These are phyloP conservation scores for Tulasnella sp. DNA, from an alignment of 768 basidiomycete genomes.

Conservation along the genomic window DNA sequence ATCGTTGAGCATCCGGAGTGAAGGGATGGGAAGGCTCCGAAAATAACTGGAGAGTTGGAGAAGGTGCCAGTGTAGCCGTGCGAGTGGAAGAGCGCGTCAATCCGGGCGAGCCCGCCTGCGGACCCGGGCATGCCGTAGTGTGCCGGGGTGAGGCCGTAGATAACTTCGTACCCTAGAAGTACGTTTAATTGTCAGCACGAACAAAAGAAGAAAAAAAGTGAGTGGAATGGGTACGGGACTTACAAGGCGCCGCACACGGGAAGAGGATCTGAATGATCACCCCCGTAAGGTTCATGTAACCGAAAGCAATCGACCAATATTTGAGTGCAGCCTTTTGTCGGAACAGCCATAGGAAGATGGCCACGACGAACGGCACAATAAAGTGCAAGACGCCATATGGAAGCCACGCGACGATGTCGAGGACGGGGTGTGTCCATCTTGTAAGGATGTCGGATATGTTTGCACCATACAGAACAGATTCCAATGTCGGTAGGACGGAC, in stretches of 20 bases:
- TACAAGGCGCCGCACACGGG: slow-evolving; percentile 80
- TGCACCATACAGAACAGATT: slow-evolving; percentile 90
- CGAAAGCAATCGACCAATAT: slow-evolving; percentile 79
- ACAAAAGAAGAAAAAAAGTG: neutral
- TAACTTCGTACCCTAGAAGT: slow-evolving; percentile 85
- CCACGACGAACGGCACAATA: slow-evolving; percentile 74
- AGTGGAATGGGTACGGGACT: slow-evolving; percentile 20
- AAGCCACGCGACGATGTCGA: slow-evolving; percentile 91
- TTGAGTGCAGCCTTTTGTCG: slow-evolving; percentile 68
- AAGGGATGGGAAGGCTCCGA: slow-evolving; percentile 92
- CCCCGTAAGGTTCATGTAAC: slow-evolving; percentile 84
- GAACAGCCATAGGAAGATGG: slow-evolving; percentile 81
- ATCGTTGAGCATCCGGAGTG: slow-evolving; percentile 87
- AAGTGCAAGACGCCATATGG: slow-evolving; percentile 97
- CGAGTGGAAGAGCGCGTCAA: slow-evolving; percentile 75
- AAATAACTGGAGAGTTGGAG: slow-evolving; percentile 81
- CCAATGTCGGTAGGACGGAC: slow-evolving; percentile 85
- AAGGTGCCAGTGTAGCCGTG: slow-evolving; percentile 71
- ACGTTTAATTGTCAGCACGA: neutral
- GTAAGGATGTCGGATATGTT: slow-evolving; percentile 97
- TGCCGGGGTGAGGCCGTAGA: slow-evolving; percentile 91
- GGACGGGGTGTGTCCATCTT: slow-evolving; percentile 79
- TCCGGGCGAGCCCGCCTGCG: slow-evolving; percentile 83
- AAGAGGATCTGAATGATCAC: slow-evolving; percentile 81
- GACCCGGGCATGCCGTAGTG: slow-evolving; percentile 88